Percentiles rank a stretch among this genome's conserved stretches.
These are phyloP conservation scores for Zostera marina DNA, from an alignment of 116 monocot species.

Conservation along the genomic window DNA sequence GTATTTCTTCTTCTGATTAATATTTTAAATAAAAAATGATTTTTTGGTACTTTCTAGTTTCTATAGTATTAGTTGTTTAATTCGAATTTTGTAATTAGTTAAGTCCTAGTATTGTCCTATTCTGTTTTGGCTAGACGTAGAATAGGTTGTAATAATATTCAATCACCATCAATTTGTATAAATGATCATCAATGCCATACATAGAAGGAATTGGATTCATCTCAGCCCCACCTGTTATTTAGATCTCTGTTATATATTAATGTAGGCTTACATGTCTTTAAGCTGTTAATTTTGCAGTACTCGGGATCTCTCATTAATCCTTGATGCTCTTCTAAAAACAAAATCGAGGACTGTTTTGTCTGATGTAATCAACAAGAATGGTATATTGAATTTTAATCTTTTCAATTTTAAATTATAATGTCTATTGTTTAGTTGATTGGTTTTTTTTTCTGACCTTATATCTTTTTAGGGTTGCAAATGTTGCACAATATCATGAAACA, in stretches of 20 bases:
- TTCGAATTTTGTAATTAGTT: too few species aligned
- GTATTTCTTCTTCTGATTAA: constrained; percentile 16
- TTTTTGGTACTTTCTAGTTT: not conserved
- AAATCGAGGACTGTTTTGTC: constrained; percentile 62
- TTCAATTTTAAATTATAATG: not conserved
- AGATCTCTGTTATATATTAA: too few species aligned
- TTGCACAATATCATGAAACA: constrained; percentile 95
- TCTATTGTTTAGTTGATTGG: constrained; percentile 1
- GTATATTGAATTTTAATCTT: constrained; percentile 16
- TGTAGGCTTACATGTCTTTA: constrained; percentile 7
- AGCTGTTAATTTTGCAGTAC: constrained; percentile 35
- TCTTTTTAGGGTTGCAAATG: constrained; percentile 75
- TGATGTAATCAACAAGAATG: constrained; percentile 88
- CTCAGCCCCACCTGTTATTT: too few species aligned
- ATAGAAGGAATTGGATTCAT: too few species aligned
- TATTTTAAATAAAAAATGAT: not conserved
- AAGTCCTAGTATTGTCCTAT: too few species aligned
- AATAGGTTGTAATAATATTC: too few species aligned
- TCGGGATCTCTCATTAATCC: constrained; percentile 84
- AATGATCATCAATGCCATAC: too few species aligned
- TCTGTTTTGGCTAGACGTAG: too few species aligned
- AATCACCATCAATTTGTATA: too few species aligned
- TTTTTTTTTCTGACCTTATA: constrained; percentile 4
- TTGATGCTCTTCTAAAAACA: constrained; percentile 95
- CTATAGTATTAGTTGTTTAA: too few species aligned